Base-by-base conservation (phyloP, 495 filamentous ascomycete genomes). In the Penicillium macrosclerotiorum region DNA sequence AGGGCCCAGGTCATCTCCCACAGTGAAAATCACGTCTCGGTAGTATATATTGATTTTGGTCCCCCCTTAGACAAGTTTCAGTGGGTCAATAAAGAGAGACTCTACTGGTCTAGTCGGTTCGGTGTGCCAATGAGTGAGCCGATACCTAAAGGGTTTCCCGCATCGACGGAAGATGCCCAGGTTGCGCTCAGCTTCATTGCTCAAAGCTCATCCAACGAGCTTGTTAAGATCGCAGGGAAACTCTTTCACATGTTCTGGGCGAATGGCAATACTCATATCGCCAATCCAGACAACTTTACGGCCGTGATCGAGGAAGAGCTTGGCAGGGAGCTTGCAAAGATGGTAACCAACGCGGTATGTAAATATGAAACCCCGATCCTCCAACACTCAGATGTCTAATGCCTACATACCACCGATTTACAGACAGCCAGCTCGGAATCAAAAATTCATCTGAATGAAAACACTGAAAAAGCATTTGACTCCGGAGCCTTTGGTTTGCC, bases 401-500 rank as follows among this genome's bases (percentile, higher is more conserved):
- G 8, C 30, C 23, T 7, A 20, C 5, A 16, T 37, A 1, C 5
- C 3, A 5, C 7, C n/a, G 3, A n/a, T 38, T 5, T 27, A 23
- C 26, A 47, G 44, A 20, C 26, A 9, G 32, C 33, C 3, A 13
- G 12, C 11, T 1, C 6, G n/a, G 22, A 38, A n/a, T 6, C 26
- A 12, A 44, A 52, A 24, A 19, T 5, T 13, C 13, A 27, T 3
- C 33, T 54, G 35, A 17, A 41, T 5, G 35, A 34, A 8, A 51
- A 31, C 14, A 58, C 55, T 11, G 37, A 54, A 17, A 32, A 12
- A 8, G 54, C 41, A 0, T 48, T 55, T 19, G 29, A 20, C 0
- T 33, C 41, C 2, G 54, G 58, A 3, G 58, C 76, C 2, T 88
- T 88, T 62, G 84, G 83, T 8, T 47, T 87, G 42, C 84, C 84